A percentile compares a stretch with the other conserved stretches of the same genome.
Conservation (phyloP, 345 rosid species). For the Heritiera fomes region DNA sequence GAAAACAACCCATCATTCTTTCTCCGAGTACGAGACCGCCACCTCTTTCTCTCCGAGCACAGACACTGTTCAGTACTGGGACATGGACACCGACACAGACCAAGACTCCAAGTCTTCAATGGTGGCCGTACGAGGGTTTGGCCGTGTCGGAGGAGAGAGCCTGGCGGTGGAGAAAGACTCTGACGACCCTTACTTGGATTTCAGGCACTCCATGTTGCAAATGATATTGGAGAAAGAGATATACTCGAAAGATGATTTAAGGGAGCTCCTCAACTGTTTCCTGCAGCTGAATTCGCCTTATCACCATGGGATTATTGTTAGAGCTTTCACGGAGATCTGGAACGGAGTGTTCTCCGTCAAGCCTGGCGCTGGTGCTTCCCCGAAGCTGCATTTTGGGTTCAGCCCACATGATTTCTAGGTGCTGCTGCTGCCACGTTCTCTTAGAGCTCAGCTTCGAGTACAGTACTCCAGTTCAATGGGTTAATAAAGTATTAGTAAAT, state of each 20-base stretch:
- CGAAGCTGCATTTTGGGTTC: constrained; percentile 20
- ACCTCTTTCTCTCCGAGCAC: constrained; percentile 42
- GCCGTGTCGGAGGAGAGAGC: constrained; percentile 61
- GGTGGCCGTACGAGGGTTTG: constrained; percentile 43
- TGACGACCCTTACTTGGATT: constrained; percentile 87
- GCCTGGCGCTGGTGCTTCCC: constrained; percentile 1
- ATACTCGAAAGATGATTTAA: constrained; percentile 75
- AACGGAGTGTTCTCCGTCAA: constrained; percentile 64
- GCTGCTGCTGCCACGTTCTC: background rate
- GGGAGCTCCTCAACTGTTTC: constrained; percentile 82
- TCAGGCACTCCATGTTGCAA: constrained; percentile 90
- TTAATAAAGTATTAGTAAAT: constrained; percentile 10
- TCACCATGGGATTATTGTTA: constrained; percentile 73
- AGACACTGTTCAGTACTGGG: constrained; percentile 26
- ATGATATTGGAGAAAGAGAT: constrained; percentile 91
- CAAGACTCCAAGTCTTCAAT: constrained; percentile 23
- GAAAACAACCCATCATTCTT: background rate
- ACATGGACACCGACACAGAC: constrained; percentile 31
- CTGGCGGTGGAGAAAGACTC: constrained; percentile 95
- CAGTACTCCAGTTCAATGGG: background rate
- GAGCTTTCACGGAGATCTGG: constrained; percentile 97
- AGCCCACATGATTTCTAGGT: constrained; percentile 32
- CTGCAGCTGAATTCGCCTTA: constrained; percentile 77
- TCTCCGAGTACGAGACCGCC: constrained; percentile 27
- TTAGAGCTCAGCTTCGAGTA: background rate